Evolutionary conservation across 2,329 filamentous ascomycete species (phyloP).

Genomic region (Tolypocladium amazonense): DNA sequence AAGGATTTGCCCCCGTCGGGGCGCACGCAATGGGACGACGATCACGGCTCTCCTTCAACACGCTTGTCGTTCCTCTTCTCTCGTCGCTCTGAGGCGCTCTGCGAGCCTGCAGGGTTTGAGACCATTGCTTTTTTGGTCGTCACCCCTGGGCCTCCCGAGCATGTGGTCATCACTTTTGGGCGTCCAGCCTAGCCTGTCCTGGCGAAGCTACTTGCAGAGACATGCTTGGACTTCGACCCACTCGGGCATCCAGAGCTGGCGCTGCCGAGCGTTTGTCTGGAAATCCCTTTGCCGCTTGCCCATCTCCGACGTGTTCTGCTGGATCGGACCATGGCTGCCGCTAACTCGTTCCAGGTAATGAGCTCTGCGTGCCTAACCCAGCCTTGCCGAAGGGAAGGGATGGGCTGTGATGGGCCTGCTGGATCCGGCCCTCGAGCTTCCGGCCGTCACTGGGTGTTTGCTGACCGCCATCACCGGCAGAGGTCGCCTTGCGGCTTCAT

Average conservation of each 20-base stretch:
- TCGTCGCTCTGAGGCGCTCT: background rate
- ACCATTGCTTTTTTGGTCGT: conserved; percentile 4
- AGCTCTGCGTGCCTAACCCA: background rate
- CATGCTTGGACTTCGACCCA: conserved; percentile 4
- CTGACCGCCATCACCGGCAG: conserved; percentile 1
- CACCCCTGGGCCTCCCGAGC: conserved; percentile 1
- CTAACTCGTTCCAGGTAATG: background rate
- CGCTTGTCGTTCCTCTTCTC: background rate
- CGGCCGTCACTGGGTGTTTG: background rate
- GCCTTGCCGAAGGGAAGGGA: background rate
- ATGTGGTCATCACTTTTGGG: conserved; percentile 3
- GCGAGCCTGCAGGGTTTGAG: conserved; percentile 1
- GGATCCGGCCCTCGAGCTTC: background rate
- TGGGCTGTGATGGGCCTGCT: background rate
- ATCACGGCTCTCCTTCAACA: background rate
- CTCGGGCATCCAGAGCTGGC: conserved; percentile 2
- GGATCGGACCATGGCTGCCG: conserved; percentile 3
- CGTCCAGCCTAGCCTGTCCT: conserved; percentile 1
- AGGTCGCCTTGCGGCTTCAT: background rate
- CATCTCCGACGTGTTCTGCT: conserved; percentile 6
- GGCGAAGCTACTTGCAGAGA: background rate
- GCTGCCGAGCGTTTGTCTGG: conserved; percentile 8
- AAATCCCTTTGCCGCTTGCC: conserved; percentile 8
- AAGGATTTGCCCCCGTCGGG: background rate
- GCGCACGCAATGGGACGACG: background rate